Base-by-base conservation (phyloP, 805 yeast genomes). In the Isabelozyma pseudorhagii region DNA sequence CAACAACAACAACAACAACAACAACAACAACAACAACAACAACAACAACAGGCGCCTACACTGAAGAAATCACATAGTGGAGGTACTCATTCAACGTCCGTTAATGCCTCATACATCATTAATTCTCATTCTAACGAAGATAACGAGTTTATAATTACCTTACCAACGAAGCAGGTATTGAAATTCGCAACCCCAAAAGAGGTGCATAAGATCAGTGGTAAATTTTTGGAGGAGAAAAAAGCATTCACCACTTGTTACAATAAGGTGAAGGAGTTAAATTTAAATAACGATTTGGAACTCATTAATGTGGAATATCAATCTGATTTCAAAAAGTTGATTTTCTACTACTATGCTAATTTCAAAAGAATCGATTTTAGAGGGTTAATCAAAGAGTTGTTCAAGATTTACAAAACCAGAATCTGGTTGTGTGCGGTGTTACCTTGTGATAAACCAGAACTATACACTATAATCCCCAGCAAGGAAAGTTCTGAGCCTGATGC, bases 111-210 rank as follows among this genome's bases (percentile, higher is more conserved):
- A 1, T 44, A 57, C 1, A 72, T 72, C 34, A 65, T 72, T 38
- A 72, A 72, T 52, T 59, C 63, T n/a, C 70, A 68, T 47, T 64
- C 64, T 46, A 79, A 78, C 49, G 83, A 81, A 57, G 85, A 81
- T 57, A 82, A 80, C 54, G 82, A 80, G 57, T 81, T 81, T 52
- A 77, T 86, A 47, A 83, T 88, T 31, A 64, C 72, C 11, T 77
- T 87, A 47, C 94, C 94, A 17, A 83, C 89, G 6, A 88, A 88
- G 61, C 92, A 87, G 63, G 85, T 87, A 14, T 67, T 87, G 40
- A 69, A 94, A 54, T 87, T 87, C 71, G 90, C 91, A 0, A 85
- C 88, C 18, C 84, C 87, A 1, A 80, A 79, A 60, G 96, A 88
- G 63, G 77, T 83, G 18, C 75, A 74, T 36, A 85, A 83, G 54